A percentile compares a stretch with the other conserved stretches of the same genome.
Conservation (phyloP, 352 stramenopile genomes). For the Thalassiosira hispida region DNA sequence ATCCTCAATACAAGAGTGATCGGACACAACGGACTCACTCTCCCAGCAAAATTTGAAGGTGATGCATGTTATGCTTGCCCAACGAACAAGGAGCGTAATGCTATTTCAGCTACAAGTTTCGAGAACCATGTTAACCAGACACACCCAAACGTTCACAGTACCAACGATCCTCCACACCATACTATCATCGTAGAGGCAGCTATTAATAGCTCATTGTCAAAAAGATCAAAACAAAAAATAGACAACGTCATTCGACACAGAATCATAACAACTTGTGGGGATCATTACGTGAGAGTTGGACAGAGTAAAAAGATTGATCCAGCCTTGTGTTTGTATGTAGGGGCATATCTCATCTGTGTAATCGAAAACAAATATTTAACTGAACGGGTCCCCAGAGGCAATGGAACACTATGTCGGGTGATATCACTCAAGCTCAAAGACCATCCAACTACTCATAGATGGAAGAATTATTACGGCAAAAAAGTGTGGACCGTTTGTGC, state of each 20-base stretch:
- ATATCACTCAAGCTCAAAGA: constrained; percentile 35
- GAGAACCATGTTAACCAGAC: constrained; percentile 13
- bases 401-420: constrained; percentile 29
- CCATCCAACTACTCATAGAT: constrained; percentile 6
- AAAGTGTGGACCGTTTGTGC: constrained; percentile 40
- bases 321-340: constrained; percentile 34
- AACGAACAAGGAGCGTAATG: constrained; percentile 26
- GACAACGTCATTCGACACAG: constrained; percentile 5
- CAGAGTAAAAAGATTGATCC: constrained; percentile 32
- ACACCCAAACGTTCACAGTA: constrained; percentile 14
- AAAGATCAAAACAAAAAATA: neutral
- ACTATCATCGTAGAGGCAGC: constrained; percentile 38
- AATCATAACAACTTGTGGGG: constrained; percentile 30
- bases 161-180: constrained; percentile 18
- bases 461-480: constrained; percentile 41
- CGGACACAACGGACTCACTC: neutral
- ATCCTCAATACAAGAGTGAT: neutral
- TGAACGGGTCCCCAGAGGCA: constrained; percentile 39
- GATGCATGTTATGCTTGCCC: constrained; percentile 21
- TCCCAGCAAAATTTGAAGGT: neutral
- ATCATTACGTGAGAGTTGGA: constrained; percentile 22
- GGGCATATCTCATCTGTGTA: constrained; percentile 4
- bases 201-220: constrained; percentile 3
- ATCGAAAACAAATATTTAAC: constrained; percentile 25
- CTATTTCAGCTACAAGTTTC: constrained; percentile 27